These are phyloP conservation scores for Cryptococcus wingfieldii DNA, from an alignment of 1,284 basidiomycete species.

Conservation along the genomic window DNA sequence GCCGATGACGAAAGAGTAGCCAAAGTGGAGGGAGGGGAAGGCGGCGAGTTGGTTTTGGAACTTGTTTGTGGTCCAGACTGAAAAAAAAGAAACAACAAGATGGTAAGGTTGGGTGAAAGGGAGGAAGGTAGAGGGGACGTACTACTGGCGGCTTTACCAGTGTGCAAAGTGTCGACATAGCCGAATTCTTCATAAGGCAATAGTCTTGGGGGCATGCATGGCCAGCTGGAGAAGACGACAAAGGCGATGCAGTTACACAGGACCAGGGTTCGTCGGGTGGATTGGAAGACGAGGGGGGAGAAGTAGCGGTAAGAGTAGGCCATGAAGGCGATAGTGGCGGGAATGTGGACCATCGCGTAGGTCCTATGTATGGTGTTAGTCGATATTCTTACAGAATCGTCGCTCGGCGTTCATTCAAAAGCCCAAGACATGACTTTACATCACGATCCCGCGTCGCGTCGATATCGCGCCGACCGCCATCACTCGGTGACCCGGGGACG, in stretches of 20 bases:
- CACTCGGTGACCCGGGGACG: not conserved
- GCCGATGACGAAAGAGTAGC: slow-evolving; percentile 41
- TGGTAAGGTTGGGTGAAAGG: not conserved
- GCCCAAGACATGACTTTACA: too few species aligned
- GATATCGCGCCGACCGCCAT: too few species aligned
- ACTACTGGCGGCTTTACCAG: slow-evolving; percentile 36
- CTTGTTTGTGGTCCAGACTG: slow-evolving; percentile 38
- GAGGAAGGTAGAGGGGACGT: slow-evolving; percentile 4
- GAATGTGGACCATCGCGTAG: slow-evolving; percentile 48
- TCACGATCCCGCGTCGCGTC: too few species aligned
- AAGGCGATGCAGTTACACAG: slow-evolving; percentile 46
- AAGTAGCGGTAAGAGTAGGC: slow-evolving; percentile 40
- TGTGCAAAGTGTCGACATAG: slow-evolving; percentile 39
- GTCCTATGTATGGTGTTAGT: slow-evolving; percentile 20
- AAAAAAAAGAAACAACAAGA: not conserved
- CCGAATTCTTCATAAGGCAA: slow-evolving; percentile 35
- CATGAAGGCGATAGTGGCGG: slow-evolving; percentile 46
- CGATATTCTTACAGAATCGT: not conserved
- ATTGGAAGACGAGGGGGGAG: slow-evolving; percentile 35
- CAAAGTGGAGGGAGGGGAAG: slow-evolving; percentile 35
- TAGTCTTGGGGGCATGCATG: slow-evolving; percentile 47
- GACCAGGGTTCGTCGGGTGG: slow-evolving; percentile 42
- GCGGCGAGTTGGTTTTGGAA: slow-evolving; percentile 44
- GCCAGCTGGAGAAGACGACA: slow-evolving; percentile 46
- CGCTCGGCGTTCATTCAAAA: too few species aligned